Percentiles rank a stretch among this genome's conserved stretches.
Evolutionary conservation across 768 basidiomycete genomes (phyloP).

Genomic region (Suillus bovinus): DNA sequence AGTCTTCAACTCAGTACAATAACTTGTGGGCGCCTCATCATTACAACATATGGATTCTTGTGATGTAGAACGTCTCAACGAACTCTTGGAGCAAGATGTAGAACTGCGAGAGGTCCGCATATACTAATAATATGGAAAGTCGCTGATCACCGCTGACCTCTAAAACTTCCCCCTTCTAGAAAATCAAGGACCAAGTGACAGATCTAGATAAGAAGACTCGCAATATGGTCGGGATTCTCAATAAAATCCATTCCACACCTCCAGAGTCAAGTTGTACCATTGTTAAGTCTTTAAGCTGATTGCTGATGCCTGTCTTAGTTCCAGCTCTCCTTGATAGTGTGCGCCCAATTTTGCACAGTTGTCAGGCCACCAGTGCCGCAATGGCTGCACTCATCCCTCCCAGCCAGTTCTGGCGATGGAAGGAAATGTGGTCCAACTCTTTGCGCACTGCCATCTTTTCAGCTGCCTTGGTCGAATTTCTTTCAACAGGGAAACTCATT

Average conservation of each 20-base stretch:
- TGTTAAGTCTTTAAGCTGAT: constrained; percentile 11
- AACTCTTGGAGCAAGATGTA: constrained; percentile 60
- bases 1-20: constrained; percentile 2
- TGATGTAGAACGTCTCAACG: constrained; percentile 58
- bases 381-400: constrained; percentile 64
- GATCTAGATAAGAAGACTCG: constrained; percentile 77
- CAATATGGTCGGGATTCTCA: constrained; percentile 70
- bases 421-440: constrained; percentile 78
- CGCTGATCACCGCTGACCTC: constrained; percentile 7
- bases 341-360: constrained; percentile 55
- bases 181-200: constrained; percentile 75
- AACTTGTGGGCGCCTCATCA: not conserved
- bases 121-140: not conserved
- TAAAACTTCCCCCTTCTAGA: constrained; percentile 43
- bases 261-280: constrained; percentile 49
- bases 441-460: constrained; percentile 67
- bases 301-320: constrained; percentile 42
- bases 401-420: constrained; percentile 83
- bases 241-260: constrained; percentile 79
- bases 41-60: constrained; percentile 49
- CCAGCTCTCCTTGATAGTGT: constrained; percentile 58
- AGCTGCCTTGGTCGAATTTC: constrained; percentile 64
- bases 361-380: constrained; percentile 46
- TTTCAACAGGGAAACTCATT: constrained; percentile 58
- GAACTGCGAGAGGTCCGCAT: constrained; percentile 62